Evolutionary conservation across 2,329 filamentous ascomycete genomes (phyloP), one percentile per base, ranked within the genome.

Genomic region (Paecilomyces dactylethromorphus): DNA sequence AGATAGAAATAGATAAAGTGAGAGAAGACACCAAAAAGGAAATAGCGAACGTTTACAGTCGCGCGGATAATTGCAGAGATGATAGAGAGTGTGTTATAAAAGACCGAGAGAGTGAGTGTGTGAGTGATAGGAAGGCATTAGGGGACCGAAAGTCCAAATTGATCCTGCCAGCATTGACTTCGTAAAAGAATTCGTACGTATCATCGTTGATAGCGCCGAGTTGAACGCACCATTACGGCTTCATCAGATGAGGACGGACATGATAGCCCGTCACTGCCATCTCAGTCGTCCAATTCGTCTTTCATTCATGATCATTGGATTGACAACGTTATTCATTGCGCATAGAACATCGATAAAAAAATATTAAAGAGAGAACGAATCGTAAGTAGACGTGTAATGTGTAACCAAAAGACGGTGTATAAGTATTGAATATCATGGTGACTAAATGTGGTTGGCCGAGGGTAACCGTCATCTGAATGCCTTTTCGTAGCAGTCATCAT

Each of bases 281-380:
- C 11, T 24, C 29, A 32, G 22, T 58, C 26, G 7, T 55, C 45
- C 51, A 15, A 45, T 26, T 57, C 53, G n/a, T 58, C 58, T 55
- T 54, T 35, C 39, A 56, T 58, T 58, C 56, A 60, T 62, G 58
- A 59, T 60, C 60, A 13, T 54, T 45, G 11, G 51, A 56, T 54
- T 58, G 62, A 60, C 59, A 2, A 6, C 39, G 18, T 45, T 45
- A 45, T 45, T 45, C 22, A 33, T 31, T 33, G 29, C 24, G n/a
- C 39, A 5, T 45, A 18, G 39, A 45, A 45, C 10, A 45, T 6
- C 39, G 39, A 7, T 2, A 45, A 45, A 21, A 18, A 45, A 8
- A 7, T n/a, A 45, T 45, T 45, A 21, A n/a, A 45, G 39, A 45
- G 18, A 45, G 39, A 45, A 45, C 13, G n/a, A 7, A 18, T 45